Base-by-base conservation (phyloP, 1,284 basidiomycete genomes). In the Ustilago trichophora region DNA sequence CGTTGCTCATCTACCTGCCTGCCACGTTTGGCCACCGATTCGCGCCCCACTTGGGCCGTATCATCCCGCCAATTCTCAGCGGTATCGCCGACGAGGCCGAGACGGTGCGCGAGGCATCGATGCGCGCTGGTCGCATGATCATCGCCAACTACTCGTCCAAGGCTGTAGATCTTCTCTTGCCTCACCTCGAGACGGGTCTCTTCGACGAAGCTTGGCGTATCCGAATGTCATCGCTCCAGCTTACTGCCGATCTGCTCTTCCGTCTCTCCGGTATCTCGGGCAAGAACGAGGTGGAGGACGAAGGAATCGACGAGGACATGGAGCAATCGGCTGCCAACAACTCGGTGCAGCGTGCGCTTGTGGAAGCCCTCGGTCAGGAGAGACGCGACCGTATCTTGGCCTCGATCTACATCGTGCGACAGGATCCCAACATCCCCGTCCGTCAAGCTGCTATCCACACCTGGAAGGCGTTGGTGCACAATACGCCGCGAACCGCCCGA, bases 71-170 rank as follows among this genome's bases (percentile, higher is more conserved):
- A 0, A 96, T 98, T 75, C 86, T 98, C 42, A 88, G 88, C 55
- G 96, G 96, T 75, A 84, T 99, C 34, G 91, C 95, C 0, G 96
- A 98, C 82, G 86, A 89, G 5, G 93, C 95, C 72, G 96, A 98
- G 84, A 93, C 90, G 76, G 85, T 84, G 22, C 87, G 93, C 38
- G 93, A 97, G 67, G 94, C 95, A 13, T 94, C 95, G 5, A 97
- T 98, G 94, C 88, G 92, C 32, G 95, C 96, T n/a, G 95, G 95
- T 64, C 87, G 95, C 72, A 98, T 98, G 94, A 91, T 98, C 73
- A 92, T 98, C 66, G 90, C 89, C 59, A 97, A 97, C 83, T 97
- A 98, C 84, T 91, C 93, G 22, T 87, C 81, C 80, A 91, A 89
- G 80, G 95, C 96, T 4, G 92, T 98, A 53, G 95, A 98, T 72